Percentiles rank a stretch among this genome's conserved stretches.
These are phyloP conservation scores for Trypanosoma caninum DNA, from an alignment of 208 protist genomes.

Conservation along the genomic window DNA sequence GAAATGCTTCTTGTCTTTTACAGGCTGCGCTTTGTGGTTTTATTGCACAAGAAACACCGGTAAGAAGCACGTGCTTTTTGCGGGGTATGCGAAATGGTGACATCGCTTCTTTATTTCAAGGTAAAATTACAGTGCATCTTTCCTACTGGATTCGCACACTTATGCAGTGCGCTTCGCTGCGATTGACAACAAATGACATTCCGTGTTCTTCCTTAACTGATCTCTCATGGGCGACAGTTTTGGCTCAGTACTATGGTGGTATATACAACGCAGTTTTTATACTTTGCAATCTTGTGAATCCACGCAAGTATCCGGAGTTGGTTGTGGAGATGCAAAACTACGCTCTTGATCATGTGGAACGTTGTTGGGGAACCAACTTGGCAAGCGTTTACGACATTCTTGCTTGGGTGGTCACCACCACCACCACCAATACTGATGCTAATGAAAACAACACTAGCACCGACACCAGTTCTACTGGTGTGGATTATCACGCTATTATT, in stretches of 20 bases:
- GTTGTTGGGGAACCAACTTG: slow-evolving; percentile 74
- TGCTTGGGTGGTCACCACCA: slow-evolving; percentile 38
- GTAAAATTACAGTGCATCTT: slow-evolving; percentile 22
- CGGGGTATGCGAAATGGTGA: not conserved
- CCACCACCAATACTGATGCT: not conserved
- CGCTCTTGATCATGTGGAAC: slow-evolving; percentile 52
- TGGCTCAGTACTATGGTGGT: slow-evolving; percentile 56
- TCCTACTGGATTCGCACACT: slow-evolving; percentile 24
- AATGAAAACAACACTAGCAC: not conserved
- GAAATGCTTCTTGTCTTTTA: slow-evolving; percentile 55
- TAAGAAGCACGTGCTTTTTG: not conserved
- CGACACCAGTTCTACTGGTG: not conserved
- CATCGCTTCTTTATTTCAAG: slow-evolving; percentile 11
- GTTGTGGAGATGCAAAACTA: slow-evolving; percentile 45
- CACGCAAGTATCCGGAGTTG: not conserved
- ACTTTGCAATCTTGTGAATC: slow-evolving; percentile 18
- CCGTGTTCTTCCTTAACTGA: slow-evolving; percentile 31
- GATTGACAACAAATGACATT: slow-evolving; percentile 17
- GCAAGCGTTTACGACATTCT: slow-evolving; percentile 73
- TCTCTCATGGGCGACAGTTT: slow-evolving; percentile 46
- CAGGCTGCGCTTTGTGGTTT: slow-evolving; percentile 51
- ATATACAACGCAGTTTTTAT: slow-evolving; percentile 57
- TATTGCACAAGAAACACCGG: slow-evolving; percentile 15
- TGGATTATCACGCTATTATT: slow-evolving; percentile 40
- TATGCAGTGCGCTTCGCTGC: slow-evolving; percentile 18